Conservation (phyloP, 1,284 basidiomycete genomes). For the Ustilago shanxiensis region DNA sequence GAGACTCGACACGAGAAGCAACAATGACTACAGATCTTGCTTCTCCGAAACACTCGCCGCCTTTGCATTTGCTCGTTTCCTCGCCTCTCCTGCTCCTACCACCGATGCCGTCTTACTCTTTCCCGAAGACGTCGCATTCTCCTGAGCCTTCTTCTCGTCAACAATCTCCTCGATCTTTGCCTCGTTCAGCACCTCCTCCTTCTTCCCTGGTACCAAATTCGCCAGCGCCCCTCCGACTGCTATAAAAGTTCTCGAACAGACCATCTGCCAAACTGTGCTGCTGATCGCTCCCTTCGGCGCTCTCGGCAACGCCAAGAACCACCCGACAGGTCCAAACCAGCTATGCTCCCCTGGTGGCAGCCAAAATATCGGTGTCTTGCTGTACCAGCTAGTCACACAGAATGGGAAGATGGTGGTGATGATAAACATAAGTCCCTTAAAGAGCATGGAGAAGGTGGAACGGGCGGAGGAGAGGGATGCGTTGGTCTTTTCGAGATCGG, state of each 20-base stretch:
- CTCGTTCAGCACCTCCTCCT: conserved; percentile 27
- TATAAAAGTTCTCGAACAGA: conserved; percentile 40
- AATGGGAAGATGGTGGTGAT: conserved; percentile 64
- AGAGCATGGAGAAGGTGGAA: conserved; percentile 53
- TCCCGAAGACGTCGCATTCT: conserved; percentile 2
- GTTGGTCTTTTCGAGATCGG: conserved; percentile 89
- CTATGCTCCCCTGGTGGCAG: conserved; percentile 56
- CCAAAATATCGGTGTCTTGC: conserved; percentile 68
- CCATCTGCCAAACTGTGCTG: conserved; percentile 53
- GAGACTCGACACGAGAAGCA: neutral
- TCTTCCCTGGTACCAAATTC: conserved; percentile 28
- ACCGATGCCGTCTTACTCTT: neutral
- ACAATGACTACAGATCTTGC: conserved; percentile 19
- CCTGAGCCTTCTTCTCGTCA: conserved; percentile 9
- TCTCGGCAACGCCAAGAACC: conserved; percentile 56
- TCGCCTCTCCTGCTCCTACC: neutral
- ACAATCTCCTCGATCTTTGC: conserved; percentile 16
- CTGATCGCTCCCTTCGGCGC: conserved; percentile 57
- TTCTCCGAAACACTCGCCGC: conserved; percentile 21
- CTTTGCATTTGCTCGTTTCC: conserved; percentile 29
- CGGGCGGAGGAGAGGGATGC: conserved; percentile 38
- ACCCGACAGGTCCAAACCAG: conserved; percentile 64
- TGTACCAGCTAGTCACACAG: conserved; percentile 63
- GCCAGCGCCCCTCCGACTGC: conserved; percentile 13
- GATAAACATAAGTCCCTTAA: conserved; percentile 60